Conservation (phyloP, 2,329 filamentous ascomycete species). For the Penicillium frequentans region DNA sequence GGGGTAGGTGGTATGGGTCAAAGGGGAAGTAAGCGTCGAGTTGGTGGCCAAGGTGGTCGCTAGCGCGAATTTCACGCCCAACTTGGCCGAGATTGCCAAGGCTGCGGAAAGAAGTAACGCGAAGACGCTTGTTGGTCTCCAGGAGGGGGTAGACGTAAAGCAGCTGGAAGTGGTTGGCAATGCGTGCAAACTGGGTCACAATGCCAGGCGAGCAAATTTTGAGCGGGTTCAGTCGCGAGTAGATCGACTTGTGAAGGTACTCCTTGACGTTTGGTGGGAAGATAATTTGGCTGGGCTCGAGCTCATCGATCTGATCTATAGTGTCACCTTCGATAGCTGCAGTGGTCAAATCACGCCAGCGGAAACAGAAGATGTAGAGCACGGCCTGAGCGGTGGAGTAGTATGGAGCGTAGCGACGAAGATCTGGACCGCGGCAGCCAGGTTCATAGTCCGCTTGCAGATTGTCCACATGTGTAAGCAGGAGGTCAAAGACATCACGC, state of each 20-base stretch:
- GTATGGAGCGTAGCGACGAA: slow-evolving; percentile 78
- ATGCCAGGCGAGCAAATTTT: slow-evolving; percentile 92
- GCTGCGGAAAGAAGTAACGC: slow-evolving; percentile 66
- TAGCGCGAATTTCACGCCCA: slow-evolving; percentile 56
- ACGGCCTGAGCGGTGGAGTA: slow-evolving; percentile 87
- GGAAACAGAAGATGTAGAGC: slow-evolving; percentile 95
- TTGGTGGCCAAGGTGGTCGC: slow-evolving; percentile 77
- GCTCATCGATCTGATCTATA: slow-evolving; percentile 55
- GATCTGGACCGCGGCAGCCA: slow-evolving; percentile 77
- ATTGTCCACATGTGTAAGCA: slow-evolving; percentile 74
- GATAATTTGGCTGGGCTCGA: slow-evolving; percentile 66
- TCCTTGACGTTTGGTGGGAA: slow-evolving; percentile 77
- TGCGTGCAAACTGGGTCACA: slow-evolving; percentile 85
- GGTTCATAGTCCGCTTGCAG: slow-evolving; percentile 73
- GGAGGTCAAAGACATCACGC: slow-evolving; percentile 76
- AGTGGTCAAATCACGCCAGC: slow-evolving; percentile 83
- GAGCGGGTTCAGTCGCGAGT: slow-evolving; percentile 87
- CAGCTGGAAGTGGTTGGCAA: slow-evolving; percentile 81
- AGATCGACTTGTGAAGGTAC: slow-evolving; percentile 73
- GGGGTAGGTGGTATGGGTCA: slow-evolving; percentile 88
- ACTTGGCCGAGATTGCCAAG: slow-evolving; percentile 40
- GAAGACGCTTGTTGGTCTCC: slow-evolving; percentile 87
- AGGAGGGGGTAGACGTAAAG: slow-evolving; percentile 87
- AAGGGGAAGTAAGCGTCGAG: slow-evolving; percentile 96
- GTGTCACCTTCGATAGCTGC: slow-evolving; percentile 56